Evolutionary conservation across 192 early-diverging fungal species (phyloP), one percentile per base, ranked within the genome.

Genomic region (Entomortierella lignicola): DNA sequence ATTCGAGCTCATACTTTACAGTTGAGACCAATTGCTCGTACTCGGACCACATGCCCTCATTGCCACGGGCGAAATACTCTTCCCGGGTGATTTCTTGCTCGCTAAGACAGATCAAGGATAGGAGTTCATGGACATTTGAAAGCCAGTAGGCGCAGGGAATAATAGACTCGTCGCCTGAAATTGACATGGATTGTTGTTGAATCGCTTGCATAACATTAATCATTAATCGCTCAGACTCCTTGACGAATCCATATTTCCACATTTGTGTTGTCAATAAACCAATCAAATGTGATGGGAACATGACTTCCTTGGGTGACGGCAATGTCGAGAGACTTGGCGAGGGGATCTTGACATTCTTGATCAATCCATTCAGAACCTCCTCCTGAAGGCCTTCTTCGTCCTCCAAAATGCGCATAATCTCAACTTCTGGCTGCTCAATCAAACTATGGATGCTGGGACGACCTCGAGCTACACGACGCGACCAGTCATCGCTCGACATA

Each of bases 241-340:
- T 84, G 43, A 92, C 85, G 67, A 95, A 86, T 57, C 96, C 94
- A 77, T 91, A 88, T 80, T 91, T 89, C 86, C 96, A 89, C 89
- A 96, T 91, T 81, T 97, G 94, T 54, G 91, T 90, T 39, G 93
- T 90, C 82, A 88, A 86, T 63, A 91, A 84, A 34, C 96, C 94
- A 59, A 98, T 97, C 34, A 95, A 81, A 61, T 98, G 96, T 18
- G 98, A 94, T 0, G 97, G 96, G 92, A 97, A 98, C 80, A 98
- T 89, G 52, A 99, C 93, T 75, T 96, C 96, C 84, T 90, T 94
- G 80, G 82, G 82, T 58, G 82, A 90, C 30, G 91, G 95, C 71
- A 91, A 83, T 32, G 90, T 89, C 63, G 95, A 92, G 4, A 91
- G 85, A 64, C 84, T 91, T 56, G 95, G 95, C 37, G 95, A 84